Evolutionary conservation across 2,329 filamentous ascomycete genomes (phyloP).

Genomic region (Falciphora oryzae): DNA sequence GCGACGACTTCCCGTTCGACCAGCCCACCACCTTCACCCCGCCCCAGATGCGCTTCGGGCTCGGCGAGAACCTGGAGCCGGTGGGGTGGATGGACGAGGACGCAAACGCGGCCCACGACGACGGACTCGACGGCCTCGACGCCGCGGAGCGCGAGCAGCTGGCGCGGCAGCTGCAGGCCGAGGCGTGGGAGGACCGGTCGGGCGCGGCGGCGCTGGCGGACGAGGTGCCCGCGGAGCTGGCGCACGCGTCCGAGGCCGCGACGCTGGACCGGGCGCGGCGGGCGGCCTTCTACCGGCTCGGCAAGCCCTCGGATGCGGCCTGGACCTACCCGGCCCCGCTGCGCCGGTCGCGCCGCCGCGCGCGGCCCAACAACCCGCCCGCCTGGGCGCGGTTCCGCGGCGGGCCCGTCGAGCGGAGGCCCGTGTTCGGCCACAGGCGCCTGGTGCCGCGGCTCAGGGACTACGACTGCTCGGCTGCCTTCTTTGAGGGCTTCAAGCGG

Average conservation of each 20-base stretch:
- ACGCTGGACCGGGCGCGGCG: conserved; percentile 17
- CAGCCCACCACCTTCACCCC: too few relatives aligned
- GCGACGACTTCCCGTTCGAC: too few relatives aligned
- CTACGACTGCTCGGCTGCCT: neutral
- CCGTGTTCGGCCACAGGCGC: neutral
- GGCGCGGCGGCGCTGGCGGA: conserved; percentile 1
- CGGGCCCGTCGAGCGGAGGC: neutral
- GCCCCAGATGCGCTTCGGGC: neutral
- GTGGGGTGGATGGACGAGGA: conserved; percentile 4
- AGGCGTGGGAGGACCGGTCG: too few relatives aligned
- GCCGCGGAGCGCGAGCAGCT: too few relatives aligned
- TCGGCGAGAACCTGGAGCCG: conserved; percentile 7
- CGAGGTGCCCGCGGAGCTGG: neutral
- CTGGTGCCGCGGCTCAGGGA: conserved; percentile 1
- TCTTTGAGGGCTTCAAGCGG: neutral
- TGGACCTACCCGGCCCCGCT: conserved; percentile 14
- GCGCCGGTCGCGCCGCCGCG: conserved; percentile 8
- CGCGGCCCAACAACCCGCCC: neutral
- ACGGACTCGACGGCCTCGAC: neutral
- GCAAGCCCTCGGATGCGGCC: conserved; percentile 10
- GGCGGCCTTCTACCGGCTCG: conserved; percentile 13
- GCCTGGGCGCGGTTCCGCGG: conserved; percentile 1
- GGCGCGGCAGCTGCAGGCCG: too few relatives aligned
- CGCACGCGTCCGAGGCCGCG: conserved; percentile 8
- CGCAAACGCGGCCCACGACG: conserved; percentile 9